Evolutionary conservation across 2,329 filamentous ascomycete genomes (phyloP), one percentile per base, ranked within the genome.

Genomic region (Aspergillus unguis): DNA sequence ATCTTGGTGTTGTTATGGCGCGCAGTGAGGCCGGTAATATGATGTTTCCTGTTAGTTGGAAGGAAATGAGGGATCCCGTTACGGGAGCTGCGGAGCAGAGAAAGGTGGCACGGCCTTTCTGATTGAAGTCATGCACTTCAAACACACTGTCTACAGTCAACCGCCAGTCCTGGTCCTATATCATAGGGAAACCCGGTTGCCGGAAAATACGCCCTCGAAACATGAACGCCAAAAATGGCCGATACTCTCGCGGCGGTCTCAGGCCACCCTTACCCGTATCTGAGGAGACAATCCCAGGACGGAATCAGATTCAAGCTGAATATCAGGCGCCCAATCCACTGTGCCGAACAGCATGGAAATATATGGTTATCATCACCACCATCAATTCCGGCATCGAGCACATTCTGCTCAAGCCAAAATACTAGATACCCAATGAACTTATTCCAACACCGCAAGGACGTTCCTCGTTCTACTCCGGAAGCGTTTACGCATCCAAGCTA

Each of bases 11-110:
- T 53, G 88, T 99, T 36, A 89, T 97, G 85, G 94, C 92, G 7
- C 86, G 83, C 62, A 95, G 90, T 67, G 90, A 95, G 69, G 83
- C 82, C 2, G 92, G 92, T 1, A 92, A 95, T 72, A 83, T 88
- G 63, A 95, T 97, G 91, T 87, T 88, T 64, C 92, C 94, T 2
- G 82, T 95, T 50, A 95, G 86, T 72, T 99, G 94, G 94, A 95
- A 87, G 76, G 92, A 97, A 74, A 95, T 95, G 75, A 82, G 83
- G 66, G 92, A 97, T 76, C 84, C 85, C 0, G 84, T 87, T 65
- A 95, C 87, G 5, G 91, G 90, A 3, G 67, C 78, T 42, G 84
- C 79, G 60, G 94, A 97, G 80, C 75, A 76, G 60, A 85, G 94
- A 70, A 99, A 99, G 78, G 94, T 96, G 54, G 94, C 94, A 23